Evolutionary conservation across 768 basidiomycete species (phyloP), one percentile per base, ranked within the genome.

Genomic region (Termitomyces sp.): DNA sequence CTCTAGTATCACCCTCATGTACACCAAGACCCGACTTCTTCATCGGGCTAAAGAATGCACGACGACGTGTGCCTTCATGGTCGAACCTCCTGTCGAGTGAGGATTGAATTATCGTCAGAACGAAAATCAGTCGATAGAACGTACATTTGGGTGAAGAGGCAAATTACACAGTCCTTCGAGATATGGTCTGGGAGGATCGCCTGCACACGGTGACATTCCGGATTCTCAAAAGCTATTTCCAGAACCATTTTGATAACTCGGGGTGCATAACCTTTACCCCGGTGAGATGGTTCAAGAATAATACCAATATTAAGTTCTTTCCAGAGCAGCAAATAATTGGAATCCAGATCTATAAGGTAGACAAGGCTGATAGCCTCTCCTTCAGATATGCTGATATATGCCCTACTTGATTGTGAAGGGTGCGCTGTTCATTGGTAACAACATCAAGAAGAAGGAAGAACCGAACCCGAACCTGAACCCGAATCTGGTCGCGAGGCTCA

Each of bases 401-500:
- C n/a, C n/a, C n/a, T n/a, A n/a, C n/a, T n/a, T n/a, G n/a, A n/a
- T n/a, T 29, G 63, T 65, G 31, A 77, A 76, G 64, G 79, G 76
- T 14, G 46, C 59, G n/a, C n/a, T n/a, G n/a, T n/a, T n/a, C n/a
- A n/a, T n/a, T n/a, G n/a, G n/a, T n/a, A n/a, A n/a, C n/a, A n/a
- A n/a, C n/a, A n/a, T n/a, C n/a, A n/a, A n/a, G n/a, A n/a, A n/a
- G n/a, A n/a, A n/a, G n/a, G n/a, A n/a, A n/a, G n/a, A n/a, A n/a
- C n/a, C n/a, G n/a, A n/a, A n/a, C n/a, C n/a, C n/a, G n/a, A n/a
- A n/a, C n/a, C n/a, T n/a, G n/a, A n/a, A n/a, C n/a, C n/a, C n/a
- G n/a, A n/a, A 90, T 67, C 95, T 95, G 0, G 88, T 93, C 27
- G 87, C 89, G 3, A 75, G 93, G 38, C 78, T 99, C 59, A 98